These are phyloP conservation scores for Acmispon strigosus DNA, from an alignment of 306 rosid species.

Conservation along the genomic window DNA sequence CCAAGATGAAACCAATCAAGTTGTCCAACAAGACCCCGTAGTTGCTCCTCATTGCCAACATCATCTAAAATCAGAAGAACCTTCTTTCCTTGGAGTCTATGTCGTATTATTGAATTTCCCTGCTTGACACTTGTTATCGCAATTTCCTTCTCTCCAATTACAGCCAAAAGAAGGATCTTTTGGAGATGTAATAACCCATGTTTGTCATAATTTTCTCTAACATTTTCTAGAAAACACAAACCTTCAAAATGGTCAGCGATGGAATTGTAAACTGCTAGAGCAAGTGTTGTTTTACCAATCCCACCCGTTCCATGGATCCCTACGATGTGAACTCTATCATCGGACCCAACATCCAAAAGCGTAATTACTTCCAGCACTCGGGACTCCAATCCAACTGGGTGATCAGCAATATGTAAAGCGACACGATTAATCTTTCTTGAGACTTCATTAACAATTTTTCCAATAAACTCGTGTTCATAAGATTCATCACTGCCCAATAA, in stretches of 20 bases:
- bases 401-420: background rate
- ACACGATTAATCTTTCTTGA: background rate
- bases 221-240: background rate
- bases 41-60: background rate
- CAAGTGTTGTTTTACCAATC: constrained; percentile 13
- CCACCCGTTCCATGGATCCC: constrained; percentile 26
- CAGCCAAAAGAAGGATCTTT: constrained; percentile 10
- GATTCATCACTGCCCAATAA: no score
- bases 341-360: background rate
- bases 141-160: background rate
- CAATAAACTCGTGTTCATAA: no score
- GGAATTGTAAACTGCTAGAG: background rate
- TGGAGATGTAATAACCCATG: constrained; percentile 14
- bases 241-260: constrained; percentile 7
- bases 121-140: background rate
- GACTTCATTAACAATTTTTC: background rate
- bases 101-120: background rate
- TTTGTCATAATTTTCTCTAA: background rate
- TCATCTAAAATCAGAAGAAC: background rate
- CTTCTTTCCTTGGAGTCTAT: background rate
- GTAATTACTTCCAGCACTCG: background rate
- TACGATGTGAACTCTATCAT: background rate
- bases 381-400: constrained; percentile 13
- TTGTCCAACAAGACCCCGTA: background rate
- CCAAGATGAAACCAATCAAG: background rate